phyloP scores from a whole-genome alignment of 2,329 filamentous ascomycete genomes.

The Aureobasidium pullulans region DNA sequence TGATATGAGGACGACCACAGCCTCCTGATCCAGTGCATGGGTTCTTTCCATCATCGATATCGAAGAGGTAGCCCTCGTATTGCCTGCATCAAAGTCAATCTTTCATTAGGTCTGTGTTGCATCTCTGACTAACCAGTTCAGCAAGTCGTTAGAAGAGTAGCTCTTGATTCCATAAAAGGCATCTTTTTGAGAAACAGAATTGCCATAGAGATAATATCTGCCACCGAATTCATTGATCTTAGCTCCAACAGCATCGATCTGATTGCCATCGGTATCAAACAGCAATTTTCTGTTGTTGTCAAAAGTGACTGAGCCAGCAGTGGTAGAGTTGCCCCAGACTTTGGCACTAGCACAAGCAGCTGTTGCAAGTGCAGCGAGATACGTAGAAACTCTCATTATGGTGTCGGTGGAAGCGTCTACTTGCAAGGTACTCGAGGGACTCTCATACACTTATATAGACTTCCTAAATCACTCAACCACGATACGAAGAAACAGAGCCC shows the following conservation, averaged over 20 bases:
- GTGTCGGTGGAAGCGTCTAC: no score
- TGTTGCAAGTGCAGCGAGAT: no score
- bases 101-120: no score
- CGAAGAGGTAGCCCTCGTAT: slow-evolving; percentile 21
- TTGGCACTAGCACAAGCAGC: no score
- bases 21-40: slow-evolving; percentile 16
- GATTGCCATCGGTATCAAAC: slow-evolving; percentile 21
- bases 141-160: slow-evolving; percentile 19
- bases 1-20: slow-evolving; percentile 22
- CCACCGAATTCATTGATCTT: slow-evolving; percentile 22
- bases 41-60: slow-evolving; percentile 9
- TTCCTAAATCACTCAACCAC: no score
- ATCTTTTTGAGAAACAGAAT: slow-evolving; percentile 20
- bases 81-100: slow-evolving; percentile 5
- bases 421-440: no score
- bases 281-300: slow-evolving; percentile 19
- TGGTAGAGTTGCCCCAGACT: no score
- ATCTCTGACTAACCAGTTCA: no score
- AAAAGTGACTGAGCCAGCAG: slow-evolving; percentile 15
- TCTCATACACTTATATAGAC: no score
- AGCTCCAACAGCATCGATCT: slow-evolving; percentile 22
- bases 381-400: no score
- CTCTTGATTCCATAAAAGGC: slow-evolving; percentile 21
- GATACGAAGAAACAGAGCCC: no score
- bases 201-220: slow-evolving; percentile 22